These are phyloP conservation scores for Talaromyces sp. DNA, from an alignment of 2,329 filamentous ascomycete species.

Conservation along the genomic window DNA sequence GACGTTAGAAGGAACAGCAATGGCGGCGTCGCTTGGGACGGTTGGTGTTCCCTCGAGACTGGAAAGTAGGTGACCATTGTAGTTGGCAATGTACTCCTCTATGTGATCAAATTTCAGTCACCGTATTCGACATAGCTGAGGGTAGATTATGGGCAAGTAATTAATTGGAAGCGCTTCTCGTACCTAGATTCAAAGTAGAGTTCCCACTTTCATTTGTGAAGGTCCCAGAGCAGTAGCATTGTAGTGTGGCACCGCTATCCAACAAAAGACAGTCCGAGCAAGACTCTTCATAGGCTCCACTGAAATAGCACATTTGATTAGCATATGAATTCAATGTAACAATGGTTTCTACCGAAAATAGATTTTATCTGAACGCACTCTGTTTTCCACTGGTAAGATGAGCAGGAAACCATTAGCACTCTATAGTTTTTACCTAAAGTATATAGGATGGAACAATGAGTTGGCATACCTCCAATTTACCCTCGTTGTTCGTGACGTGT, in stretches of 20 bases:
- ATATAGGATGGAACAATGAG: too few species aligned
- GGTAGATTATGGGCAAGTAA: neutral
- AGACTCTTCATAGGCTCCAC: constrained; percentile 6
- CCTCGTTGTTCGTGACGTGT: constrained; percentile 15
- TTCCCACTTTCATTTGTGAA: neutral
- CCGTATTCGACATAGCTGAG: neutral
- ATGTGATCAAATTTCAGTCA: neutral
- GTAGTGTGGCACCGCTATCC: neutral
- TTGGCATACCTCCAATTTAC: constrained; percentile 12
- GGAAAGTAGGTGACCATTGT: constrained; percentile 20
- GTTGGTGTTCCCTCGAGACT: constrained; percentile 17
- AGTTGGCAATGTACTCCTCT: constrained; percentile 22
- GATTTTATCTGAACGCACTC: neutral
- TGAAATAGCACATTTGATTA: neutral
- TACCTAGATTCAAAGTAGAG: constrained; percentile 10
- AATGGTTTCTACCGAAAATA: neutral
- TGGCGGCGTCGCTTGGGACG: constrained; percentile 8
- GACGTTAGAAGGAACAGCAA: constrained; percentile 14
- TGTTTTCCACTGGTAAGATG: constrained; percentile 4
- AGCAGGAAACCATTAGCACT: neutral
- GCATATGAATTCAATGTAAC: neutral
- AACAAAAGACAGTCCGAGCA: constrained; percentile 3
- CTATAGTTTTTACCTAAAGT: too few species aligned
- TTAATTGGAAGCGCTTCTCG: neutral
- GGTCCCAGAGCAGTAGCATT: neutral